Evolutionary conservation across 306 rosid genomes (phyloP).

Genomic region (Sechiopsis laciniata): DNA sequence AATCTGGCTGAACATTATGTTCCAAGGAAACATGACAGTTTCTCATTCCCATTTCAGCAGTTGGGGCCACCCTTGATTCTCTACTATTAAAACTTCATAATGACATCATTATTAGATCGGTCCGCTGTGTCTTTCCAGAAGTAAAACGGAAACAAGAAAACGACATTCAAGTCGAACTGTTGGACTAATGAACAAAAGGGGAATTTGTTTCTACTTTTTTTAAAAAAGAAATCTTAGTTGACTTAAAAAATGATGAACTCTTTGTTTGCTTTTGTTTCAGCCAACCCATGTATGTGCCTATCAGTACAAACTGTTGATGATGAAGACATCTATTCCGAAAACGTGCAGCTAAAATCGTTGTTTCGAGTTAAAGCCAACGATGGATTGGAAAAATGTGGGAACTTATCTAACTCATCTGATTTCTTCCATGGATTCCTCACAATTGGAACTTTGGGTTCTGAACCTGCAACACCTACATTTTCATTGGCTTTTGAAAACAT

Average conservation of each 20-base stretch:
- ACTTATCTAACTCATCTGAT: constrained; percentile 45
- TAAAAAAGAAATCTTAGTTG: constrained; percentile 1
- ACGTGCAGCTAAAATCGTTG: constrained; percentile 28
- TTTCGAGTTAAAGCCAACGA: constrained; percentile 17
- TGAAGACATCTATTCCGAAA: constrained; percentile 36
- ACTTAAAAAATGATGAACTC: background rate
- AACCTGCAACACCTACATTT: constrained; percentile 79
- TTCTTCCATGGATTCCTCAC: constrained; percentile 82
- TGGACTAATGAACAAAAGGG: constrained; percentile 8
- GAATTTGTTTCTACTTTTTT: constrained; percentile 14
- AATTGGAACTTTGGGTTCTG: constrained; percentile 84
- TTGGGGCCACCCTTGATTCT: constrained; percentile 17
- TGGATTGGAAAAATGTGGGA: constrained; percentile 29
- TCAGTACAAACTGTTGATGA: constrained; percentile 51
- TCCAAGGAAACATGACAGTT: constrained; percentile 5
- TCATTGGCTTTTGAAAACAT: constrained; percentile 48
- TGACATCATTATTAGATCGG: constrained; percentile 2
- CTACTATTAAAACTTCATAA: constrained; percentile 1
- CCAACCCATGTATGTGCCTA: constrained; percentile 54
- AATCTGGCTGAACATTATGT: constrained; percentile 13
- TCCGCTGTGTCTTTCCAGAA: constrained; percentile 7
- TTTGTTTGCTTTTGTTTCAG: constrained; percentile 39
- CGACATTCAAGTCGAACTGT: constrained; percentile 6
- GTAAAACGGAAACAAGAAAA: constrained; percentile 6
- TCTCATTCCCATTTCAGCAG: constrained; percentile 5